Conservation (phyloP, 139 green algal genomes). For the Chlorella sp. region DNA sequence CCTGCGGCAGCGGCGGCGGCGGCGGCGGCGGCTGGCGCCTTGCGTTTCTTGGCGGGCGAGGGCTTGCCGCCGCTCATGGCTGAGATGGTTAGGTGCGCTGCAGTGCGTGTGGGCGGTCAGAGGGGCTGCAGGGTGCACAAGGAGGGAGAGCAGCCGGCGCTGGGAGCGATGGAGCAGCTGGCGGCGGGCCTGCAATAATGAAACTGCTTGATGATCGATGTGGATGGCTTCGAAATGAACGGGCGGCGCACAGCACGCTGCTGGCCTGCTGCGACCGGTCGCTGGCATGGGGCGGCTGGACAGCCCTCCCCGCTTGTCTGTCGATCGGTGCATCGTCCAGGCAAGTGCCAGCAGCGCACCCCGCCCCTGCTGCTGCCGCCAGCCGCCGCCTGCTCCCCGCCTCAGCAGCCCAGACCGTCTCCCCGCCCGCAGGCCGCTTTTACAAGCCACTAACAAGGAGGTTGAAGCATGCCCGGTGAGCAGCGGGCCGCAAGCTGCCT, state of each 20-base stretch:
- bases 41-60: conserved; percentile 15
- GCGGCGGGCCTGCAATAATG: too few species aligned
- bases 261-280: background rate
- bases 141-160: background rate
- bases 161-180: too few species aligned
- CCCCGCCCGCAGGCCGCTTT: background rate
- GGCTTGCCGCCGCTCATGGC: conserved; percentile 4
- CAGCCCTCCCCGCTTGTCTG: too few species aligned
- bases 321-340: too few species aligned
- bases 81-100: background rate
- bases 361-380: background rate
- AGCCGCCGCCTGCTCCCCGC: background rate
- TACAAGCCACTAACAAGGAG: background rate
- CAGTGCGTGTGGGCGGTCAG: background rate
- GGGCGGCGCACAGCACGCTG: background rate
- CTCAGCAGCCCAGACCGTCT: background rate
- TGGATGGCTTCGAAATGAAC: background rate
- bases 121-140: background rate
- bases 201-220: too few species aligned
- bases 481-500: background rate
- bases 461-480: background rate
- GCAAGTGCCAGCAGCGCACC: too few species aligned
- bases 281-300: too few species aligned
- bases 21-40: background rate
- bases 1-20: background rate